phyloP scores from a whole-genome alignment of 2,329 filamentous ascomycete genomes.

The Talaromyces marneffei region DNA sequence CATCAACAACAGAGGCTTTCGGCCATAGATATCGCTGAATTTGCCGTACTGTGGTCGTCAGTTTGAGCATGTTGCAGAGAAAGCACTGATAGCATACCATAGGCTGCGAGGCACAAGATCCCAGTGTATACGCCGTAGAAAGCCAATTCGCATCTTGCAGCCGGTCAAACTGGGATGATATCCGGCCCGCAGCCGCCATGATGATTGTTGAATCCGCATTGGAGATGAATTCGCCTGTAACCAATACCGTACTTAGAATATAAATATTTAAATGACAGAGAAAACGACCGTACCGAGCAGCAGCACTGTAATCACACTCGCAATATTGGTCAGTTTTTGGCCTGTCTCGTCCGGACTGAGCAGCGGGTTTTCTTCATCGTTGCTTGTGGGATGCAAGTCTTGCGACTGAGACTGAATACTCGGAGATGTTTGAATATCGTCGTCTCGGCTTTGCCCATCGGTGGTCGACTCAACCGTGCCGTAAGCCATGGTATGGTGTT shows the following conservation, averaged over 20 bases:
- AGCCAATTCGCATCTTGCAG: conserved; percentile 55
- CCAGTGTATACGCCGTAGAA: conserved; percentile 49
- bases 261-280: too few relatives aligned
- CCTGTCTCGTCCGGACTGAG: neutral
- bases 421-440: neutral
- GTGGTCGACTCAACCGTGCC: neutral
- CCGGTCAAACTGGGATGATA: conserved; percentile 56
- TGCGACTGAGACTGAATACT: neutral
- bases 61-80: neutral
- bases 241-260: too few relatives aligned
- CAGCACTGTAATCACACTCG: conserved; percentile 25
- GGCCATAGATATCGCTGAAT: conserved; percentile 54
- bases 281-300: conserved; percentile 24
- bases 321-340: conserved; percentile 15
- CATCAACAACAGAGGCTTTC: conserved; percentile 46
- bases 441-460: neutral
- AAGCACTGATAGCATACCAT: conserved; percentile 36
- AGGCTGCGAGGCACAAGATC: conserved; percentile 48
- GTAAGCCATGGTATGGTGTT: neutral
- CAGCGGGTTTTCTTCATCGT: conserved; percentile 4
- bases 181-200: conserved; percentile 58
- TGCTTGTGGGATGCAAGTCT: neutral
- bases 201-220: conserved; percentile 61
- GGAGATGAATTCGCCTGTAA: conserved; percentile 57
- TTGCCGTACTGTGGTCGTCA: conserved; percentile 45